Evolutionary conservation across 345 rosid species (phyloP).

Genomic region (Syzygium aqueum): DNA sequence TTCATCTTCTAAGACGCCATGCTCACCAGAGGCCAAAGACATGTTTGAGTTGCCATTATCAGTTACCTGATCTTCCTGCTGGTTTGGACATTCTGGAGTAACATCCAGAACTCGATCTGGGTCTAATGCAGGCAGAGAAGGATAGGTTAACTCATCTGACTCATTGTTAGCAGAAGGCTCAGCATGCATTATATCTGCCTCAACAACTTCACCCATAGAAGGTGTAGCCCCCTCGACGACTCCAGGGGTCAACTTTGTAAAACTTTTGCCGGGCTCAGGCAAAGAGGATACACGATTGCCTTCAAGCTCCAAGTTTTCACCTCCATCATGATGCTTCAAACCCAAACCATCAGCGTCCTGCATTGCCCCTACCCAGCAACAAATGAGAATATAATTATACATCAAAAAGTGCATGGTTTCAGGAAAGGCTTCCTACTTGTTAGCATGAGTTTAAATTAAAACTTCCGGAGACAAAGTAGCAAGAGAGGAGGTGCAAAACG

Average conservation of each 20-base stretch:
- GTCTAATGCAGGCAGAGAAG: constrained; percentile 6
- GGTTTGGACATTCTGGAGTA: not conserved
- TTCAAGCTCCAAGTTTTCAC: constrained; percentile 11
- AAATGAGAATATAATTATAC: constrained; percentile 63
- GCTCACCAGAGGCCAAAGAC: not conserved
- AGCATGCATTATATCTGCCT: constrained; percentile 13
- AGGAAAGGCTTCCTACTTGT: not conserved
- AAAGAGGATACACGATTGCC: constrained; percentile 2
- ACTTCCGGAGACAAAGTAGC: constrained; percentile 7
- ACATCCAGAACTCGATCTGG: not conserved
- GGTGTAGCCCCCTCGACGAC: constrained; percentile 10
- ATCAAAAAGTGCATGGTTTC: not conserved
- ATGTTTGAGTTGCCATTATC: not conserved
- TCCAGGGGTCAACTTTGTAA: constrained; percentile 1
- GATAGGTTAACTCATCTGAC: constrained; percentile 12
- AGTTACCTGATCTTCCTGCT: constrained; percentile 7
- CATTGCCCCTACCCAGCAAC: constrained; percentile 89
- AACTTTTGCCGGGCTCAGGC: constrained; percentile 15
- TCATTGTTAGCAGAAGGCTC: constrained; percentile 6
- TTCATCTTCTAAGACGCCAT: constrained; percentile 6
- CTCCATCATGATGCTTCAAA: constrained; percentile 24
- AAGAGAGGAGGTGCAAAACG: constrained; percentile 50
- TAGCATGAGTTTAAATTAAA: not conserved
- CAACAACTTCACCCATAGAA: constrained; percentile 16
- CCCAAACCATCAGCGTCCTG: constrained; percentile 67